These are phyloP conservation scores for Calonectria hongkongensis DNA, from an alignment of 2,329 filamentous ascomycete species.

Conservation along the genomic window DNA sequence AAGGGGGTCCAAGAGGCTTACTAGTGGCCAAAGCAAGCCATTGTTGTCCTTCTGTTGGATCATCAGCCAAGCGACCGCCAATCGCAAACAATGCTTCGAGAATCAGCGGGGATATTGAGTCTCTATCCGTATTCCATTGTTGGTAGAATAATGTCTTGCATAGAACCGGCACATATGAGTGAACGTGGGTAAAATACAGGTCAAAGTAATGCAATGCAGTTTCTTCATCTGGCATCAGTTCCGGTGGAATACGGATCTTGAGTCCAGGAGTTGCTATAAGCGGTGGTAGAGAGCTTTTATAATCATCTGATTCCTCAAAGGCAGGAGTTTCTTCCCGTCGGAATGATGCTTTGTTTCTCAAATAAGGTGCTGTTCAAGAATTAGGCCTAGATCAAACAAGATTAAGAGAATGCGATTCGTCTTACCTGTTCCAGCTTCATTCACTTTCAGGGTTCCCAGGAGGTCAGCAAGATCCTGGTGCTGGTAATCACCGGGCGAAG, in stretches of 20 bases:
- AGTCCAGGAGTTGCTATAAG: constrained; percentile 81
- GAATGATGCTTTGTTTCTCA: constrained; percentile 77
- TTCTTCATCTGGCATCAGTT: constrained; percentile 93
- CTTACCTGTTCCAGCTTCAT: constrained; percentile 89
- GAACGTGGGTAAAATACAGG: constrained; percentile 91
- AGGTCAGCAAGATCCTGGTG: constrained; percentile 86
- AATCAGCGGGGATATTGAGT: constrained; percentile 91
- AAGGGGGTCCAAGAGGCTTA: constrained; percentile 62
- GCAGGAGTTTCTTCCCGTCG: constrained; percentile 76
- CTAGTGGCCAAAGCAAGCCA: constrained; percentile 94
- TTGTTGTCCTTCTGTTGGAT: constrained; percentile 88
- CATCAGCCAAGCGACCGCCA: constrained; percentile 87
- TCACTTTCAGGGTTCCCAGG: constrained; percentile 89
- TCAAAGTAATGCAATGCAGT: constrained; percentile 90
- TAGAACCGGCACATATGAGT: constrained; percentile 93
- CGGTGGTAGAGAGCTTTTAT: constrained; percentile 81
- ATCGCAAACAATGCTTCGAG: constrained; percentile 95
- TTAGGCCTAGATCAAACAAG: constrained; percentile 43
- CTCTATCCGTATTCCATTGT: constrained; percentile 89
- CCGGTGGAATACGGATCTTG: constrained; percentile 90
- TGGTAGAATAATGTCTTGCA: constrained; percentile 89
- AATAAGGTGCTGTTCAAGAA: constrained; percentile 81
- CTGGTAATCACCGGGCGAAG: constrained; percentile 76
- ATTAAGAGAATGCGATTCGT: not conserved
- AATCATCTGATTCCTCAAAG: constrained; percentile 83